Evolutionary conservation across 371 early-diverging fungal species (phyloP), one percentile per base, ranked within the genome.

Genomic region (Blakeslea trispora): DNA sequence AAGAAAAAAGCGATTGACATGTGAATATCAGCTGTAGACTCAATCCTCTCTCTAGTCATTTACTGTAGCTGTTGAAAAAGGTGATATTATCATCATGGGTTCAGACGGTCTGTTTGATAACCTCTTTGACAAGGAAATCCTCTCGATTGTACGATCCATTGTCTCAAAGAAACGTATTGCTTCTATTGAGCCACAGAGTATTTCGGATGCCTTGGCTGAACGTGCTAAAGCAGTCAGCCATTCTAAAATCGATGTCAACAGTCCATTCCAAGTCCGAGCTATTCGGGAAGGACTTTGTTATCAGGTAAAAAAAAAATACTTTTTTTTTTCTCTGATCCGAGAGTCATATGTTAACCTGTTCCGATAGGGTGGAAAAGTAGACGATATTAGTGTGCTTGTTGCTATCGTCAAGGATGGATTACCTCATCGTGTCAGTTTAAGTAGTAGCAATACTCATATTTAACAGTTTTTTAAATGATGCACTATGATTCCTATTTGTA

Each of bases 221-320:
- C 71, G 86, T 13, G 95, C 96, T 0, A 79, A 85, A 54, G 73
- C 76, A 32, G 88, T 91, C 4, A 86, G 89, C 61, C 88, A 91
- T 69, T 91, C 93, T 57, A 63, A 81, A 23, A 71, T 86, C 18
- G 81, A 79, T 53, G 72, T 82, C 0, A 70, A 81, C 35, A 87
- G 86, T 58, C 97, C 97, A 13, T 96, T 96, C 77, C 91, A 92
- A 74, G 78, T 71, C 50, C 80, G 85, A 35, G 85, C 85, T 1
- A 81, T 85, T 50, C 75, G 84, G 45, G 93, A 92, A 72, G 93
- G 91, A 15, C 62, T 85, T 5, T 81, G 81, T 49, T 83, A 82
- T 64, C 76, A 80, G 58, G 82, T 77, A 59, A 40, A 45, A 39
- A 34, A n/a, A 21, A 32, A 1, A n/a, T n/a, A n/a, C n/a, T n/a